Evolutionary conservation across 179 eudicot species (phyloP).

Genomic region (Sideroxylon spinosum): DNA sequence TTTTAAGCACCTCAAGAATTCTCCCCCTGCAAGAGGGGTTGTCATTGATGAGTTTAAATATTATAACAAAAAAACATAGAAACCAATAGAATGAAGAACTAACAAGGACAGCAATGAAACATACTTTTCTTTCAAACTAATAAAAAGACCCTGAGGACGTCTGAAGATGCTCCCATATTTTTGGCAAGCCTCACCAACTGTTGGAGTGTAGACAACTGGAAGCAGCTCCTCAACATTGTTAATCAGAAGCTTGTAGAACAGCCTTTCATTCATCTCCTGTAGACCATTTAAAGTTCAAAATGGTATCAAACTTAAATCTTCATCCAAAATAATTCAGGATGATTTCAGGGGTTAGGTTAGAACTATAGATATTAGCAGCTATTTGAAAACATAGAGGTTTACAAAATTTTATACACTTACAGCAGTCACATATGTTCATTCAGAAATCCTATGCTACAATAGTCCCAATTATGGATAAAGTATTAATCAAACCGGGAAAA

Average conservation of each 20-base stretch:
- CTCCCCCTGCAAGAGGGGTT: conserved; percentile 50
- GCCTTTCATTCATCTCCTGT: conserved; percentile 75
- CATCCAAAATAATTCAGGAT: background rate
- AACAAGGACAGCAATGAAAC: conserved; percentile 13
- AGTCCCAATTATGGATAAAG: too few species aligned
- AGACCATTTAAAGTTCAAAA: conserved; percentile 14
- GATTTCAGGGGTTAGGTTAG: too few species aligned
- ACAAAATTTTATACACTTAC: background rate
- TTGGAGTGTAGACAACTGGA: conserved; percentile 91
- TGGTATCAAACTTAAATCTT: background rate
- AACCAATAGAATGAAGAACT: background rate
- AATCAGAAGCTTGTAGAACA: conserved; percentile 85
- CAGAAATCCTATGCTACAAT: too few species aligned
- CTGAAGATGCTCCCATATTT: conserved; percentile 75
- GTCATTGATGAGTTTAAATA: conserved; percentile 6
- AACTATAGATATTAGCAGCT: too few species aligned
- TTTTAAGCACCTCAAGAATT: conserved; percentile 72
- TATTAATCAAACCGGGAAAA: too few species aligned
- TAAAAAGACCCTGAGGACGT: conserved; percentile 69
- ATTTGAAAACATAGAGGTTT: background rate
- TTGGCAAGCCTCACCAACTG: conserved; percentile 96
- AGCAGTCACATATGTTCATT: background rate
- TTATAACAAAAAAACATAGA: background rate
- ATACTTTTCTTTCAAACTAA: conserved; percentile 65
- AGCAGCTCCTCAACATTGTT: conserved; percentile 89